A percentile compares a stretch with the other conserved stretches of the same genome.
Conservation (phyloP, 2,329 filamentous ascomycete genomes). For the Tympanopsis confertula region DNA sequence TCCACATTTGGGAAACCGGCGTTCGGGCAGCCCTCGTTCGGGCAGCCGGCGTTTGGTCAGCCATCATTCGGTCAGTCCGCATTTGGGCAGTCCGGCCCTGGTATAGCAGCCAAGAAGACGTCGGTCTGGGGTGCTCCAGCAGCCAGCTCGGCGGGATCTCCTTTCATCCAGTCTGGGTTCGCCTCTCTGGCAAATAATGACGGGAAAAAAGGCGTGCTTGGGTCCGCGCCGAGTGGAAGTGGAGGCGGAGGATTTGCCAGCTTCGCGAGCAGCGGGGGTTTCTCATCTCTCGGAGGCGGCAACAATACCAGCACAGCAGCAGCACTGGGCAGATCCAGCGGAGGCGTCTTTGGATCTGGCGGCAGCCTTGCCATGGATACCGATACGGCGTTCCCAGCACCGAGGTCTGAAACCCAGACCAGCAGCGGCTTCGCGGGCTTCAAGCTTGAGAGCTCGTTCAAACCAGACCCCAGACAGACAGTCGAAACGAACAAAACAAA, state of each 20-base stretch:
- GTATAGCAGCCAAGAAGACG: slow-evolving; percentile 21
- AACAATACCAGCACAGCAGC: slow-evolving; percentile 2
- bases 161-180: slow-evolving; percentile 12
- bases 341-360: slow-evolving; percentile 22
- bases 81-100: slow-evolving; percentile 42
- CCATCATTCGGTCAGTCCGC: slow-evolving; percentile 20
- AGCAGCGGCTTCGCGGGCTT: slow-evolving; percentile 40
- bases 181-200: slow-evolving; percentile 10
- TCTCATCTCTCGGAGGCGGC: slow-evolving; percentile 29
- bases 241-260: slow-evolving; percentile 33
- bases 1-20: slow-evolving; percentile 37
- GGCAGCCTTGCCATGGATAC: slow-evolving; percentile 19
- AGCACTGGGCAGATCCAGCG: slow-evolving; percentile 16
- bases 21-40: slow-evolving; percentile 22
- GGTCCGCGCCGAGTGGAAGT: neutral
- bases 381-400: slow-evolving; percentile 24
- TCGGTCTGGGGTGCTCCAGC: slow-evolving; percentile 22
- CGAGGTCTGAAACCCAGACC: slow-evolving; percentile 22
- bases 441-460: slow-evolving; percentile 58
- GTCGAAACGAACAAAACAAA: slow-evolving; percentile 42
- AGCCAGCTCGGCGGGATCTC: slow-evolving; percentile 12
- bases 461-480: slow-evolving; percentile 47
- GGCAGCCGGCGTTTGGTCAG: slow-evolving; percentile 19
- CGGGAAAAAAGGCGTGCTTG: neutral
- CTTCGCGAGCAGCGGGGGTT: slow-evolving; percentile 43